Evolutionary conservation across 371 early-diverging fungal species (phyloP).

Genomic region (Mortierella sp.): DNA sequence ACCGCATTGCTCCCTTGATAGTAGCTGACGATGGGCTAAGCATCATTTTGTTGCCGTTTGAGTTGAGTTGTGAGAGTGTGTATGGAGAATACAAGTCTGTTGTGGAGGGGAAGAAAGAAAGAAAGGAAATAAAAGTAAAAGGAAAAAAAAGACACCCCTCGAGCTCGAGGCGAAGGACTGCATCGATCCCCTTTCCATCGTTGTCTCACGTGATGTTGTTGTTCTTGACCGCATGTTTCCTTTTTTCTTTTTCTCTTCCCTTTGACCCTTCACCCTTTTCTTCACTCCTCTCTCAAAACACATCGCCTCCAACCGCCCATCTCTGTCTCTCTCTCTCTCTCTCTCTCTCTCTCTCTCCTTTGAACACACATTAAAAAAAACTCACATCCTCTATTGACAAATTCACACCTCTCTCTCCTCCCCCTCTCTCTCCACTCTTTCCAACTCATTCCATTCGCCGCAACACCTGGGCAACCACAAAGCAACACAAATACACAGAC

Average conservation of each 20-base stretch:
- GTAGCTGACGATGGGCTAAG: not conserved
- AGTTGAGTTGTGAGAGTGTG: not conserved
- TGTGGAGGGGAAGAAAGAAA: not conserved
- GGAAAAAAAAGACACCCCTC: not conserved
- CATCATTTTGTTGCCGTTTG: not conserved
- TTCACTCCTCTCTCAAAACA: not conserved
- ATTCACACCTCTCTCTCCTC: not conserved
- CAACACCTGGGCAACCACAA: not conserved
- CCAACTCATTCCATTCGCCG: not conserved
- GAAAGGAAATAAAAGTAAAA: not conserved
- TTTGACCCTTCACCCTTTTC: not conserved
- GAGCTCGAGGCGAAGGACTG: not conserved
- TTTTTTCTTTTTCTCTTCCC: not conserved
- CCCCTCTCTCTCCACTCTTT: not conserved
- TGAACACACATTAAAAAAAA: not conserved
- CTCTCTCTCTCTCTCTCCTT: not conserved
- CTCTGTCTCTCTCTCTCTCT: not conserved
- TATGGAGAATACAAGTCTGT: too few species aligned
- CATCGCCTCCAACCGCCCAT: slow-evolving; percentile 3
- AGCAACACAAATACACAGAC: not conserved
- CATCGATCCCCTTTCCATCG: not conserved
- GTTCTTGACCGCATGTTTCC: not conserved
- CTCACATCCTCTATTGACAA: too few species aligned
- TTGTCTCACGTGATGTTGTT: slow-evolving; percentile 2
- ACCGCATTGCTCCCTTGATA: not conserved